Evolutionary conservation across 2,329 filamentous ascomycete species (phyloP).

Genomic region (Trichoderma afroharzianum): DNA sequence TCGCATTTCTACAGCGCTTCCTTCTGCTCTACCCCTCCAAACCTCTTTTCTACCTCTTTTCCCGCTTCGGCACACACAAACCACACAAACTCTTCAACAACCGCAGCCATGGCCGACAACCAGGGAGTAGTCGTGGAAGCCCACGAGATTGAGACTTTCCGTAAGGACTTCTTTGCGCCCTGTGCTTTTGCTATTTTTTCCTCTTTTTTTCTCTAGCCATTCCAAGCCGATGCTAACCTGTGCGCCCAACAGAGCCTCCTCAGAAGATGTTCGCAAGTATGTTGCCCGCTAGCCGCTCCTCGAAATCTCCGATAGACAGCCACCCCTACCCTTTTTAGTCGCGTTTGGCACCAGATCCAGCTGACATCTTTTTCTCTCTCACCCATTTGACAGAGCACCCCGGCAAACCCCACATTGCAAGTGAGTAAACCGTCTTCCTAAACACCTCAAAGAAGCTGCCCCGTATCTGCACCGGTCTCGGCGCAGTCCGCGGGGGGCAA

Average conservation of each 20-base stretch:
- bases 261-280: slow-evolving; percentile 66
- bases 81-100: neutral
- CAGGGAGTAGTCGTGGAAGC: slow-evolving; percentile 66
- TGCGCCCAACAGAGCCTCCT: slow-evolving; percentile 50
- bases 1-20: slow-evolving; percentile 3
- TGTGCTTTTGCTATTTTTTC: neutral
- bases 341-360: neutral
- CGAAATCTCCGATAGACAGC: slow-evolving; percentile 2
- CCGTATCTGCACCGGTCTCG: slow-evolving; percentile 15
- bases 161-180: slow-evolving; percentile 41
- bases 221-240: neutral
- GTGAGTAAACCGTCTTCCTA: slow-evolving; percentile 41
- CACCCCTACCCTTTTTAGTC: neutral
- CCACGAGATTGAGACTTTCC: slow-evolving; percentile 71
- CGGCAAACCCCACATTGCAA: slow-evolving; percentile 62
- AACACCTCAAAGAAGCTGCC: slow-evolving; percentile 8
- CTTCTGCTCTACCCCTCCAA: slow-evolving; percentile 8
- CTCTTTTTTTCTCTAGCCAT: neutral
- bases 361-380: slow-evolving; percentile 19
- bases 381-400: slow-evolving; percentile 55
- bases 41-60: neutral
- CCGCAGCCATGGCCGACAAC: slow-evolving; percentile 41
- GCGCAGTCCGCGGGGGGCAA: neutral
- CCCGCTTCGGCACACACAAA: neutral
- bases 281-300: slow-evolving; percentile 28